Base-by-base conservation (phyloP, 148 eudicot species). In the Silene uniflora region DNA sequence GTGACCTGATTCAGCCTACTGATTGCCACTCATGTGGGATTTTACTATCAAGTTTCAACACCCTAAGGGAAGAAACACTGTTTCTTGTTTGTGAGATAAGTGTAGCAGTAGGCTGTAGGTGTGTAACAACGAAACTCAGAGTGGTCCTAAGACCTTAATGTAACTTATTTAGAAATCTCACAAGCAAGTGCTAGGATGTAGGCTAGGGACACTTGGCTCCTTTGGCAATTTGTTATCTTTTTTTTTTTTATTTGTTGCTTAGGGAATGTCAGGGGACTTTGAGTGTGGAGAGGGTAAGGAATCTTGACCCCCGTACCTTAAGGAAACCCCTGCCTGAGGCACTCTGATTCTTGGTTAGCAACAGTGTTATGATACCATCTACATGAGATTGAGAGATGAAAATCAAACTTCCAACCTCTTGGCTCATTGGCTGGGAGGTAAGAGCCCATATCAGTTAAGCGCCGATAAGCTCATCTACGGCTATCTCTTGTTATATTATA, bases 401-500 rank as follows among this genome's bases (percentile, higher is more conserved):
- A 14, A 65, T 65, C 22, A 29, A 65, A 29, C 12, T 0, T 32
- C 44, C 46, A 65, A 32, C 69, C 46, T 29, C 6, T 13, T 27
- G 69, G 35, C 35, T 32, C 35, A 32, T 32, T 32, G 35, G 69
- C 35, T 62, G 69, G 69, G 23, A 65, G 46, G 69, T 65, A 35
- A 35, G 69, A 17, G 21, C 69, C 16, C 68, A 12, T 16, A 32
- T 7, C 46, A 16, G 44, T 39, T 39, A 39, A 39, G 44, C 44
- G 8, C 10, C 44, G 44, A 7, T 39, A 39, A 39, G 44, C 44
- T 1, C 44, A 39, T 39, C 44, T 39, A 39, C 9, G 44, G 10
- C 44, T 39, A 7, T 39, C 9, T 39, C 44, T 39, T 39, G 10
- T 39, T 39, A 39, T 39, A 6, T 39, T 39, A 39, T 39, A 5